Evolutionary conservation across 805 yeast genomes (phyloP).

Genomic region (Monosporozyma aerobia): DNA sequence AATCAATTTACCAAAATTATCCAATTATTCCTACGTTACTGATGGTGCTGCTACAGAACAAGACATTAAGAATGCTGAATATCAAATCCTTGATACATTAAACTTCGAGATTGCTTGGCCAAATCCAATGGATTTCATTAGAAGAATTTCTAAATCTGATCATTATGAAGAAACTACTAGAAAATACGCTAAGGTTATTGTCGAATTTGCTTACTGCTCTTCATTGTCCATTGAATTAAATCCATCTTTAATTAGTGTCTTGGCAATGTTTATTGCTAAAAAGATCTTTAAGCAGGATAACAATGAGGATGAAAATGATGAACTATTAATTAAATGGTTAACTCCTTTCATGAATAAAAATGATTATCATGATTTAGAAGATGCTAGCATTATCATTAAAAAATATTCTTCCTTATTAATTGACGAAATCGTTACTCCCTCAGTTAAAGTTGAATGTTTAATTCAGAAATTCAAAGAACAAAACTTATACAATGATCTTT

Average conservation of each 20-base stretch:
- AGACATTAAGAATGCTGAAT: constrained; percentile 76
- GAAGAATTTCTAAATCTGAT: constrained; percentile 84
- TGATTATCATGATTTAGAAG: constrained; percentile 18
- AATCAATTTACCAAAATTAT: constrained; percentile 75
- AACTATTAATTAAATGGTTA: constrained; percentile 3
- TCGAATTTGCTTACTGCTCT: constrained; percentile 71
- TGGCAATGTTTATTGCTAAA: constrained; percentile 75
- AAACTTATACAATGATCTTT: constrained; percentile 11
- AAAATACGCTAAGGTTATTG: constrained; percentile 71
- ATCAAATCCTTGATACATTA: constrained; percentile 60
- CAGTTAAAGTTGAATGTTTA: constrained; percentile 23
- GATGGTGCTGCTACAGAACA: constrained; percentile 80
- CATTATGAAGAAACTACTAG: constrained; percentile 76
- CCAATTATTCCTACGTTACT: constrained; percentile 77
- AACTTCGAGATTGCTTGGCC: constrained; percentile 75
- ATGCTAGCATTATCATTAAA: constrained; percentile 13
- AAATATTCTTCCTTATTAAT: constrained; percentile 15
- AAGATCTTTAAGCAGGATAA: constrained; percentile 33
- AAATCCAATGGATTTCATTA: constrained; percentile 79
- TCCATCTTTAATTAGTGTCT: constrained; percentile 74
- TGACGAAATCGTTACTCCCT: constrained; percentile 24
- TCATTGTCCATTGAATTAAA: constrained; percentile 61
- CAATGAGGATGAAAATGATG: constrained; percentile 23
- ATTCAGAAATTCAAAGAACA: constrained; percentile 17
- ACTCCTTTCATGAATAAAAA: neutral